Evolutionary conservation across 1,284 basidiomycete species (phyloP).

Genomic region (Microbotryum scabiosae): DNA sequence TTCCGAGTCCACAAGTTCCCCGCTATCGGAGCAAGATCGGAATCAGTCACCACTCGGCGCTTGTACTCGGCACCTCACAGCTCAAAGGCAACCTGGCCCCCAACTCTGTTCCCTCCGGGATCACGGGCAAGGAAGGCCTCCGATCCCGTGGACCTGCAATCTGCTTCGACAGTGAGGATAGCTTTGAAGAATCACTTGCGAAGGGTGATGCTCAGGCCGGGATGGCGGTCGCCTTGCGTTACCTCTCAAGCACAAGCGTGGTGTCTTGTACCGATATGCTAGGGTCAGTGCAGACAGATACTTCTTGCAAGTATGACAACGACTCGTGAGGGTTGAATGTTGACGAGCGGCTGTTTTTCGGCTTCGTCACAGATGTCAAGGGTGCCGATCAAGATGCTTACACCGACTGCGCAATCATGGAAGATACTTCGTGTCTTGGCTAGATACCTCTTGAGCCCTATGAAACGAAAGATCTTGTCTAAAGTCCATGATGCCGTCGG

Average conservation of each 20-base stretch:
- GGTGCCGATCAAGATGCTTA: constrained; percentile 4
- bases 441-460: no score
- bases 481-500: no score
- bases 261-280: neutral
- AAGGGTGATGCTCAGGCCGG: constrained; percentile 62
- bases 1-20: no score
- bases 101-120: constrained; percentile 67
- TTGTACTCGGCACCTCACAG: no score
- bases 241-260: neutral
- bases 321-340: no score
- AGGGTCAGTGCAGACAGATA: no score
- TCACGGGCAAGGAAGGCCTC: constrained; percentile 91
- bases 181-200: constrained; percentile 73
- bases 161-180: constrained; percentile 60
- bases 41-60: no score
- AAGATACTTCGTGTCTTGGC: no score
- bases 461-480: no score
- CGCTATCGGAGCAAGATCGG: no score
- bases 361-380: neutral
- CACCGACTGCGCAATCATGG: neutral
- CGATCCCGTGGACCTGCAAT: constrained; percentile 54
- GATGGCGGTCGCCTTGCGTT: constrained; percentile 5
- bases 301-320: no score
- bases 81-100: constrained; percentile 41
- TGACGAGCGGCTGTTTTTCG: neutral